Base-by-base conservation (phyloP, 345 rosid species). In the Arabidopsis suecica region DNA sequence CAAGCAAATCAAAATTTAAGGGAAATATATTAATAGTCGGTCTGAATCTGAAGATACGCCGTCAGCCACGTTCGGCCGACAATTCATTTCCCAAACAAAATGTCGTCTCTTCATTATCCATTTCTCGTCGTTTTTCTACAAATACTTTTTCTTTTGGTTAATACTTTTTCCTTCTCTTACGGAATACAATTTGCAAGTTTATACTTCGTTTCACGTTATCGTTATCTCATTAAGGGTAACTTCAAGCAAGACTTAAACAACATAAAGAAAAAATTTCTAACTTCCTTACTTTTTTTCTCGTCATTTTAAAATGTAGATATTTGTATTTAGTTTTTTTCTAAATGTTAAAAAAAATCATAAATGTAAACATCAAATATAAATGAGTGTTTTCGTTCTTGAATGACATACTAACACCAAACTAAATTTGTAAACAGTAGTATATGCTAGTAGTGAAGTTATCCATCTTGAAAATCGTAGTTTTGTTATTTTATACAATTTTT, bases 41-140 rank as follows among this genome's bases (percentile, higher is more conserved):
- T 78, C 81, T 71, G 57, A 58, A 40, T 78, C 81, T 71, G 57
- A 58, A 40, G 3, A 45, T 20, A 65, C 77, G 77, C 42, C 77
- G 69, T 78, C 57, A 71, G 73, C 77, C 81, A 78, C 81, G 81
- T 71, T 71, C 63, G 57, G 68, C 68, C 73, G 68, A 78, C 77
- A 71, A 65, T 71, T 65, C 67, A 71, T 59, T 65, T 62, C 14
- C 72, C 76, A 65, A 65, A 71, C 72, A 71, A 71, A 64, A 28
- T 64, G 66, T 64, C 72, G 55, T 65, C 76, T 71, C 66, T 63
- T 48, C 76, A 49, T 48, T 65, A 77, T 77, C 77, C 72, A 57
- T 50, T 60, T 70, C 49, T 77, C 60, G 34, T 68, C 56, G 62
- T 68, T 60, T 47, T 41, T 33, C 36, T 59, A n/a, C 45, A 59